Evolutionary conservation across 2,329 filamentous ascomycete species (phyloP).

Genomic region (Thermochaetoides dissita): DNA sequence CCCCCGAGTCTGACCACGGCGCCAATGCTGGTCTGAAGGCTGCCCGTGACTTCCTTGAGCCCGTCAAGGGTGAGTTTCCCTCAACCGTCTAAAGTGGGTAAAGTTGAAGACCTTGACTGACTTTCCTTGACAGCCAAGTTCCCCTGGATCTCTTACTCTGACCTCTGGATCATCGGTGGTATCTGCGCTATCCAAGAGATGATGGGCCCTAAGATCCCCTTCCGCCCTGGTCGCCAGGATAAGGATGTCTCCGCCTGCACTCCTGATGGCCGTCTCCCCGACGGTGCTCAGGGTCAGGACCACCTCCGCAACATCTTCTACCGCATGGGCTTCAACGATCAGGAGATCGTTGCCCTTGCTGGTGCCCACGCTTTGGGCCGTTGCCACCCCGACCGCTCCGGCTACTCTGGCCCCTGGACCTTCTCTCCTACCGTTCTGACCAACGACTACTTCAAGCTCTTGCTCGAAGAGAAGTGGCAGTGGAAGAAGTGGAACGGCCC

Average conservation of each 20-base stretch:
- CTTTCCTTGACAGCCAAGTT: constrained; percentile 44
- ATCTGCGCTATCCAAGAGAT: constrained; percentile 87
- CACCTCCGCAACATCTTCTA: constrained; percentile 87
- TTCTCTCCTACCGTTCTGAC: constrained; percentile 83
- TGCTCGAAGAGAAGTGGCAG: constrained; percentile 85
- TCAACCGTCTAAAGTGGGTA: no score
- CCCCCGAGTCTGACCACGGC: constrained; percentile 76
- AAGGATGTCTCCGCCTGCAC: constrained; percentile 73
- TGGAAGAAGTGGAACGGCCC: constrained; percentile 87
- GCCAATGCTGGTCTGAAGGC: constrained; percentile 82
- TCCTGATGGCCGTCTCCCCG: constrained; percentile 67
- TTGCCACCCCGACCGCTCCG: constrained; percentile 74
- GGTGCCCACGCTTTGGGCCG: constrained; percentile 81
- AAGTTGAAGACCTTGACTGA: constrained; percentile 7
- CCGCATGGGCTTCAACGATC: constrained; percentile 96
- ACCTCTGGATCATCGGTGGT: constrained; percentile 88
- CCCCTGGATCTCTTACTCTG: constrained; percentile 93
- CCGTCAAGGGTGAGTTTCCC: constrained; percentile 55
- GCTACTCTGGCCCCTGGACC: constrained; percentile 81
- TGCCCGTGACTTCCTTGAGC: constrained; percentile 86
- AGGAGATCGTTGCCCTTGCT: constrained; percentile 81
- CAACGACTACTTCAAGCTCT: constrained; percentile 86
- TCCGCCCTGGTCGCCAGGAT: constrained; percentile 74
- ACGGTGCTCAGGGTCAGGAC: constrained; percentile 61
- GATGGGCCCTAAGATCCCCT: constrained; percentile 77